Conservation (phyloP, 2,329 filamentous ascomycete genomes). For the Aureobasidium sp. region DNA sequence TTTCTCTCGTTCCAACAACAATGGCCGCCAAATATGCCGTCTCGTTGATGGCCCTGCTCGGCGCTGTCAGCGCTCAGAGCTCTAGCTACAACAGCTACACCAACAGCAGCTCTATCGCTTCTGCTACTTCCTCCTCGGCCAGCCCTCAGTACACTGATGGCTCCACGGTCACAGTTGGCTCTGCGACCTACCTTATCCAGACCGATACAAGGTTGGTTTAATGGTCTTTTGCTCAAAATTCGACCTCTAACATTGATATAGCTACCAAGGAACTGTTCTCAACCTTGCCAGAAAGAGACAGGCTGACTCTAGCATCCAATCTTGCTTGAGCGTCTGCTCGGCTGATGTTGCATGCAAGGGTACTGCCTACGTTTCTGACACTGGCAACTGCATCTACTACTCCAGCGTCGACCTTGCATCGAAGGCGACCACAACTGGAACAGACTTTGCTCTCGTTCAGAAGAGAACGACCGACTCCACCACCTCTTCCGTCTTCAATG, state of each 20-base stretch:
- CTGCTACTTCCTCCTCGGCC: neutral
- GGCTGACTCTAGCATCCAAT: neutral
- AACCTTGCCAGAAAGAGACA: conserved; percentile 6
- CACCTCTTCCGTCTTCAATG: neutral
- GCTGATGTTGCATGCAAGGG: neutral
- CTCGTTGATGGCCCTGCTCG: conserved; percentile 11
- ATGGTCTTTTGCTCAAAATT: neutral
- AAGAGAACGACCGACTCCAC: neutral
- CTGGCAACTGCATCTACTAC: neutral
- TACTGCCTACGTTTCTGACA: neutral
- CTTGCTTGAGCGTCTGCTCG: conserved; percentile 6
- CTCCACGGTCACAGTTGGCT: neutral
- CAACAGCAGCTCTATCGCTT: neutral
- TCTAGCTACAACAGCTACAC: neutral
- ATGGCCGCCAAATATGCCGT: conserved; percentile 10
- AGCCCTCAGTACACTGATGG: neutral
- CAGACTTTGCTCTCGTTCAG: neutral
- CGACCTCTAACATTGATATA: neutral
- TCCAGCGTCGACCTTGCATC: neutral
- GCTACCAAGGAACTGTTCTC: neutral
- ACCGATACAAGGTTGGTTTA: neutral
- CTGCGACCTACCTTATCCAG: neutral
- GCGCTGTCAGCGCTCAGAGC: neutral
- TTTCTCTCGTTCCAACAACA: conserved; percentile 4
- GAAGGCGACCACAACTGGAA: neutral